Percentiles rank a stretch among this genome's conserved stretches.
phyloP scores from a whole-genome alignment of 257 asterid genomes.

The Solanum pinnatisectum region DNA sequence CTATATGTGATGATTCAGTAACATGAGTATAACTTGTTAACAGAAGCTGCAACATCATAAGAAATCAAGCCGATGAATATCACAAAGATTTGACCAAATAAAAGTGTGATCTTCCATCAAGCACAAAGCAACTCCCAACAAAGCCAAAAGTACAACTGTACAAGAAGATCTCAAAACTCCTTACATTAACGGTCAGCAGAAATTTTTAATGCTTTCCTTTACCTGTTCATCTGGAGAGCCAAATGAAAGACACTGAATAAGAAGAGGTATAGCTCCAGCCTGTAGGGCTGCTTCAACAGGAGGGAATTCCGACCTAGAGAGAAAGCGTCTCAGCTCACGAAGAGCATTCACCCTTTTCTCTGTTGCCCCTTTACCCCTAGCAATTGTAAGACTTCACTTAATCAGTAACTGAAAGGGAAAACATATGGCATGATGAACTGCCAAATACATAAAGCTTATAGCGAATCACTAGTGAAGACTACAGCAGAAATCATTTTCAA shows the following conservation, averaged over 20 bases:
- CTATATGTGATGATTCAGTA: background rate
- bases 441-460: background rate
- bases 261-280: conserved; percentile 73
- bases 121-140: background rate
- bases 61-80: background rate
- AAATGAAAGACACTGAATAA: conserved; percentile 80
- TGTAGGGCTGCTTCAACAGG: conserved; percentile 78
- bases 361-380: conserved; percentile 77
- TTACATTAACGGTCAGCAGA: background rate
- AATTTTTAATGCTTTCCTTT: conserved; percentile 1
- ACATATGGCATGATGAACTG: background rate
- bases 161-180: background rate
- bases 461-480: background rate
- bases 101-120: background rate
- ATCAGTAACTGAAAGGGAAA: background rate
- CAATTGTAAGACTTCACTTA: background rate
- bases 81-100: background rate
- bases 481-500: background rate
- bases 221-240: conserved; percentile 98
- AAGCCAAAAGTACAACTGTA: background rate
- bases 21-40: background rate
- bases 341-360: conserved; percentile 81
- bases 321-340: conserved; percentile 73
- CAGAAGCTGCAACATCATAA: background rate
- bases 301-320: conserved; percentile 86